Evolutionary conservation across 2,329 filamentous ascomycete genomes (phyloP), one percentile per base, ranked within the genome.

Genomic region (Leptographium flavum): DNA sequence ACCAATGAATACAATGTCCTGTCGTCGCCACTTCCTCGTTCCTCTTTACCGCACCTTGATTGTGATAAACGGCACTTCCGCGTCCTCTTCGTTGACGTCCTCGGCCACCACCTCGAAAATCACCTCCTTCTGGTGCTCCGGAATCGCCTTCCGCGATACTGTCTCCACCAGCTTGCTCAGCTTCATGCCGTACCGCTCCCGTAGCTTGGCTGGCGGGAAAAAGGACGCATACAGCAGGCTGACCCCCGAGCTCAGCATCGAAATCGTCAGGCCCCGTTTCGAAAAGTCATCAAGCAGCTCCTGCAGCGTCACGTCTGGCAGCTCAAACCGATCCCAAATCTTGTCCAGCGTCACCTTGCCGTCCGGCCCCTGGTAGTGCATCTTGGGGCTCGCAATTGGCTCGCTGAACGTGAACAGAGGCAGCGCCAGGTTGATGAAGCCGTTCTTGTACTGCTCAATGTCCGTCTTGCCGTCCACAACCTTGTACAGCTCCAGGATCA

Each of bases 371-470:
- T 79, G 69, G 67, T 96, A 98, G 56, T 78, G 85, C 52, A 90
- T 85, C 74, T 95, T 96, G 27, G 88, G 87, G 55, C 87, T 94
- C 5, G 81, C 80, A 55, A 98, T 93, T 3, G 92, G 92, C 66
- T 98, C 92, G 58, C 87, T 94, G 74, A 98, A 98, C 33, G 90
- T 90, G 55, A 98, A 94, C 74, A 98, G 96, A 1, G 92, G 92
- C 52, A 98, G 69, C 2, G 92, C 92, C 54, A 98, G 68, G 67
- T 98, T 98, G 66, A 96, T 74, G 64, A 98, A 98, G 15, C 92
- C 92, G 60, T 98, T 98, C 76, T 96, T 96, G 79, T 93, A 98
- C 65, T 96, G 85, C 67, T 96, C 92, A 52, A 95, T 82, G 55
- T 96, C 87, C n/a, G 74, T 77, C 72, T 98, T 95, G 59, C 87